These are phyloP conservation scores for Tuber magnatum DNA, from an alignment of 495 filamentous ascomycete genomes.

Conservation along the genomic window DNA sequence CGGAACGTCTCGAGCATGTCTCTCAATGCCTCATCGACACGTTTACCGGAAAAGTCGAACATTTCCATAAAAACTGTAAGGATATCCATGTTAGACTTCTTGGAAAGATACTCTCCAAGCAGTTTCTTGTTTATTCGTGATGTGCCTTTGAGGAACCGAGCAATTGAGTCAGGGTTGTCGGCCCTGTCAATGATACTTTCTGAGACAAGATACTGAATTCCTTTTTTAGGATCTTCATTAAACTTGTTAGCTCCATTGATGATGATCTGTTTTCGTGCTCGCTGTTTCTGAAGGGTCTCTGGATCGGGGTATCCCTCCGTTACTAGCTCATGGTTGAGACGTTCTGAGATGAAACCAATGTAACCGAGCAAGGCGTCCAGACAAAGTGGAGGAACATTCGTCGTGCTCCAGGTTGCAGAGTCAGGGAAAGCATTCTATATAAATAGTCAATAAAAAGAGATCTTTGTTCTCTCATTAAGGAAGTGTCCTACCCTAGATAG, in stretches of 20 bases:
- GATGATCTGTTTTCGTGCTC: conserved; percentile 75
- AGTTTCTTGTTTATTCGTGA: conserved; percentile 80
- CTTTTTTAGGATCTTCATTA: conserved; percentile 87
- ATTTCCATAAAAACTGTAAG: conserved; percentile 74
- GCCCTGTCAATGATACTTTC: conserved; percentile 75
- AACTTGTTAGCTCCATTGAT: conserved; percentile 85
- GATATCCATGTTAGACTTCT: conserved; percentile 72
- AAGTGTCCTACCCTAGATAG: conserved; percentile 55
- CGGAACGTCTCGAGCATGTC: conserved; percentile 87
- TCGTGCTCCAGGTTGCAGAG: conserved; percentile 97
- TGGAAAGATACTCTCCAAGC: conserved; percentile 86
- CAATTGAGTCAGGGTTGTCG: conserved; percentile 63
- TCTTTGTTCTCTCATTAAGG: too few species aligned
- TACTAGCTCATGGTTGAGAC: conserved; percentile 63
- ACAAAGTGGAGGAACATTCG: conserved; percentile 92
- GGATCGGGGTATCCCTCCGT: conserved; percentile 62
- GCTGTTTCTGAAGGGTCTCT: conserved; percentile 57
- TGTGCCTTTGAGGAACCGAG: conserved; percentile 76
- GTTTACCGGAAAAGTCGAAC: conserved; percentile 78
- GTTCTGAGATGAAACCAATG: conserved; percentile 81
- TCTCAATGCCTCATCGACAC: conserved; percentile 82
- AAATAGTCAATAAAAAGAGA: conserved; percentile 17
- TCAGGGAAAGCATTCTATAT: conserved; percentile 79
- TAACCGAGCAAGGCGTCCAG: conserved; percentile 85
- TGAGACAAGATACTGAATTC: conserved; percentile 74